Base-by-base conservation (phyloP, 345 rosid genomes). In the Sonneratia alba region DNA sequence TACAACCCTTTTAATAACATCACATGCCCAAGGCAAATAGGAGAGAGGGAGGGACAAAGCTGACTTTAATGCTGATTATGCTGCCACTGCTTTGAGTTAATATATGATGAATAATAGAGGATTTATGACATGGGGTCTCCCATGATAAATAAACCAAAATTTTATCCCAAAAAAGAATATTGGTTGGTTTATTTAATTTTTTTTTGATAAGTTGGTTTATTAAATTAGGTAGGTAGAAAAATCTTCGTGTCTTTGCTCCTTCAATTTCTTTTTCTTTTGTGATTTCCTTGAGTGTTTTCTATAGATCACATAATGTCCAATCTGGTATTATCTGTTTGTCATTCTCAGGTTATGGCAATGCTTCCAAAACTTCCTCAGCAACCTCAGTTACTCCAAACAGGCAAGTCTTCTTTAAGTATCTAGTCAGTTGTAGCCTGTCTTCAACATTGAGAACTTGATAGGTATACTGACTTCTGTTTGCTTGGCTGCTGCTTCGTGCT, bases 331-430 rank as follows among this genome's bases (percentile, higher is more conserved):
- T 53, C 51, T 47, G 57, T 47, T 62, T 59, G 32, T 61, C 64
- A 22, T 49, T 11, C 22, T 47, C 85, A 95, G 97, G 85, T 96
- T 80, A 92, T 92, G 94, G 81, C 83, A 57, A 81, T 88, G 86
- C 94, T 96, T 81, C 87, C 87, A 32, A 87, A 85, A 78, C 88
- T 91, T 81, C 98, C 99, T 69, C 92, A 84, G 81, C 96, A 92
- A 71, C 85, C 98, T 27, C 97, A 92, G 69, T 81, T 91, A 72
- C 97, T 96, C 59, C 99, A 96, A 84, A 92, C 96, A 76, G 99
- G 97, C 89, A 77, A 74, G 67, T 57, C 57, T 40, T 48, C 63
- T 81, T 75, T 72, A 38, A 67, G 51, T 42, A 37, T 67, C 16
- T 18, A 49, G 48, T 34, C 53, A 49, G 70, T 59, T 66, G 67